Percentiles rank a stretch among this genome's conserved stretches.
Evolutionary conservation across 2,329 filamentous ascomycete genomes (phyloP).

Genomic region (Westerdykella sp.): DNA sequence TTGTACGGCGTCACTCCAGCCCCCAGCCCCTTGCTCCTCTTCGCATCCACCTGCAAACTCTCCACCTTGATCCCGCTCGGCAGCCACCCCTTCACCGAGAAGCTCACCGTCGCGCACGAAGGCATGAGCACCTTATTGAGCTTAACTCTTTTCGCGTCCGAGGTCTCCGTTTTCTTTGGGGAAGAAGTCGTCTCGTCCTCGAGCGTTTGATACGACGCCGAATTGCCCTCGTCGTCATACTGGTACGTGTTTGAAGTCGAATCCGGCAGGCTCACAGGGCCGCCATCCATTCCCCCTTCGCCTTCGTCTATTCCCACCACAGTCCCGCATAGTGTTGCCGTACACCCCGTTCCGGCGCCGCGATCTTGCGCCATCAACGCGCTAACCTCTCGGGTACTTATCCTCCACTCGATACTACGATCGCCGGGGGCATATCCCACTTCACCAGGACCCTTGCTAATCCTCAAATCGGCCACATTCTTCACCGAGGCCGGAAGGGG

Average conservation of each 20-base stretch:
- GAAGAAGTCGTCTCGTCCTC: constrained; percentile 7
- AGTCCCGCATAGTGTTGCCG: constrained; percentile 71
- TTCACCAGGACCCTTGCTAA: constrained; percentile 73
- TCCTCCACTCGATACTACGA: constrained; percentile 71
- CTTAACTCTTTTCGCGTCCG: constrained; percentile 53
- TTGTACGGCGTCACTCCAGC: constrained; percentile 93
- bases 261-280: constrained; percentile 10
- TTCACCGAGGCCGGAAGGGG: constrained; percentile 74
- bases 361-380: constrained; percentile 31
- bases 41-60: constrained; percentile 57
- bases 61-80: constrained; percentile 60
- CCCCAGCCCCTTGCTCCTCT: constrained; percentile 77
- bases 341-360: constrained; percentile 52
- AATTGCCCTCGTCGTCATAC: constrained; percentile 24
- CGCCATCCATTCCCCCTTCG: constrained; percentile 38
- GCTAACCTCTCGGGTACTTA: constrained; percentile 69
- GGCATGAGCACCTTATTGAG: constrained; percentile 50
- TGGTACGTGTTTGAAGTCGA: constrained; percentile 20
- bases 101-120: constrained; percentile 41
- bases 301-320: constrained; percentile 59
- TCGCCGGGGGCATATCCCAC: constrained; percentile 73
- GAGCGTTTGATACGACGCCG: constrained; percentile 25
- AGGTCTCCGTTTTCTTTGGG: constrained; percentile 17
- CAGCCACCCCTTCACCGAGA: constrained; percentile 56
- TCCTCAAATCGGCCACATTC: constrained; percentile 74